Base-by-base conservation (phyloP, 2,329 filamentous ascomycete species). In the Pseudogymnoascus sp. region DNA sequence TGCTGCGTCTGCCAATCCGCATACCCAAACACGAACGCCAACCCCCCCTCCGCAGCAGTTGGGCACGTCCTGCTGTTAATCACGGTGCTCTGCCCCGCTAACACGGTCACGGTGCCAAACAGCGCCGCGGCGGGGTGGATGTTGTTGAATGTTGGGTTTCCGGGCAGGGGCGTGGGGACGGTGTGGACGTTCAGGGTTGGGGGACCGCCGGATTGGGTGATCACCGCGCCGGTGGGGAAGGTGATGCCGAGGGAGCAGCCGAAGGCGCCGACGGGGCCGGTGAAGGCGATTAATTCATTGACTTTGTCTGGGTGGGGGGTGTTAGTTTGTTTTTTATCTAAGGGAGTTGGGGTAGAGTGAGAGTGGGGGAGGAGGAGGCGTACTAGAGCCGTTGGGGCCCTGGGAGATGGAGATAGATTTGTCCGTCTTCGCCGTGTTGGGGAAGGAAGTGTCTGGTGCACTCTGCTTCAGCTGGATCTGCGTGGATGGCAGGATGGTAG, bases 241-340 rank as follows among this genome's bases (percentile, higher is more conserved):
- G 51, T 57, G 51, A 57, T 34, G 51, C 51, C 51, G 2, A 57
- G 51, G n/a, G 51, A 57, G 51, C 51, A 57, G 28, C 51, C 51
- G 28, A 19, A 57, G n/a, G 51, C 51, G 51, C 51, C 51, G 28
- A 57, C 28, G 28, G 10, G 2, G 25, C 51, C 51, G 51, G 28
- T 57, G 51, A 57, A 34, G n/a, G 1, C 51, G 10, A 57, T 21
- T 57, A 57, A n/a, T 4, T 34, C 25, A 10, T 57, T 57, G 28
- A 34, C 51, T 57, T 57, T 57, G n/a, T 57, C 51, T 57, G 28
- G 28, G n/a, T n/a, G n/a, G 16, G 28, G 28, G 51, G 25, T 34
- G 51, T 57, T 19, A 57, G 16, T 34, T 19, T 34, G 7, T 19
- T 34, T 34, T 19, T 13, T n/a, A 48, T 45, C 41, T 3, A 21